A percentile compares a stretch with the other conserved stretches of the same genome.
Conservation (phyloP, 331 rosid species). For the Dryas integrifolia region DNA sequence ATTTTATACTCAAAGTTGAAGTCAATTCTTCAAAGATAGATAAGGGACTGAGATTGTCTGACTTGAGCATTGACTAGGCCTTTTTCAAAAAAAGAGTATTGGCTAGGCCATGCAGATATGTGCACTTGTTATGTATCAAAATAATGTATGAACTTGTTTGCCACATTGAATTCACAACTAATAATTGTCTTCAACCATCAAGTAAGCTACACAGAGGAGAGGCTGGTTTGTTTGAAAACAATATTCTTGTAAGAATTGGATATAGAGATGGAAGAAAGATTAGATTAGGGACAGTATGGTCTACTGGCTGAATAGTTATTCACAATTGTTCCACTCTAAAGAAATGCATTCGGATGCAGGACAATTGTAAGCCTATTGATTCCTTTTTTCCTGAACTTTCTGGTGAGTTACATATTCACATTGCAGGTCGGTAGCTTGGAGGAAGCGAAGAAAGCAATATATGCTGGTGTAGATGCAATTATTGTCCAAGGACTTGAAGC, state of each 20-base stretch:
- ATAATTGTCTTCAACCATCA: too few species aligned
- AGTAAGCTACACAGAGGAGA: background rate
- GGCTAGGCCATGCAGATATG: too few species aligned
- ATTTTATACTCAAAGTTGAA: too few species aligned
- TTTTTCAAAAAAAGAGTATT: too few species aligned
- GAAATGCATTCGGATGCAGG: background rate
- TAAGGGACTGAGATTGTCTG: too few species aligned
- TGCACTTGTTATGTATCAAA: too few species aligned
- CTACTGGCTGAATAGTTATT: background rate
- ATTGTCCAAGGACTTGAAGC: conserved; percentile 90
- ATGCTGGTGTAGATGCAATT: conserved; percentile 73
- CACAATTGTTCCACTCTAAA: background rate
- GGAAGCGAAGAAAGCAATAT: conserved; percentile 57
- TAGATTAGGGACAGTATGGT: background rate
- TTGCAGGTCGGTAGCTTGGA: conserved; percentile 61
- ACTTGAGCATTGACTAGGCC: too few species aligned
- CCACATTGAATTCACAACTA: too few species aligned
- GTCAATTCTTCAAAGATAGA: too few species aligned
- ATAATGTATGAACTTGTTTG: too few species aligned
- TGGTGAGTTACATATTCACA: conserved; percentile 16
- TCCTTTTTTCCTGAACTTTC: background rate
- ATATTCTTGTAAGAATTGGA: background rate
- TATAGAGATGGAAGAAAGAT: too few species aligned
- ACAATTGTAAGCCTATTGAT: background rate
- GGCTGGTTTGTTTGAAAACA: background rate